These are phyloP conservation scores for Phoma herbarum DNA, from an alignment of 2,329 filamentous ascomycete genomes.

Conservation along the genomic window DNA sequence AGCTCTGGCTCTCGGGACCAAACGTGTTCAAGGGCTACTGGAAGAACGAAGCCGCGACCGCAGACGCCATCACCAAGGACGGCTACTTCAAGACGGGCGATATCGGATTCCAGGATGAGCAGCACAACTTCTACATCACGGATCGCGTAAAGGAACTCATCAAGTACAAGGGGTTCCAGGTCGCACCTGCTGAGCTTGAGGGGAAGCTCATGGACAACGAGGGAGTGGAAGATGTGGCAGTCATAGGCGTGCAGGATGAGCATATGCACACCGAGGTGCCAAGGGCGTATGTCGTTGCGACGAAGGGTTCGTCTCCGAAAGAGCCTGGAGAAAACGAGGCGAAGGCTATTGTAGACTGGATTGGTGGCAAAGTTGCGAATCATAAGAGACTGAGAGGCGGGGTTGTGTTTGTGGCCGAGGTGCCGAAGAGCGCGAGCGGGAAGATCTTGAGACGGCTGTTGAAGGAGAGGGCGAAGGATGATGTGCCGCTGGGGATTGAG, in stretches of 20 bases:
- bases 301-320: slow-evolving; percentile 4
- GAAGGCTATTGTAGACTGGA: slow-evolving; percentile 28
- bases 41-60: slow-evolving; percentile 74
- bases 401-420: slow-evolving; percentile 56
- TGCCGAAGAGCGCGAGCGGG: slow-evolving; percentile 58
- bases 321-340: slow-evolving; percentile 29
- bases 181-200: slow-evolving; percentile 42
- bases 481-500: slow-evolving; percentile 28
- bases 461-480: slow-evolving; percentile 32
- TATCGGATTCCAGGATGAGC: slow-evolving; percentile 37
- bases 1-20: slow-evolving; percentile 75
- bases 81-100: slow-evolving; percentile 62
- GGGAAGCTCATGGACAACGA: slow-evolving; percentile 39
- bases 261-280: slow-evolving; percentile 41
- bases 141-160: slow-evolving; percentile 46
- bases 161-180: slow-evolving; percentile 45
- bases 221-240: slow-evolving; percentile 37
- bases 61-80: slow-evolving; percentile 73
- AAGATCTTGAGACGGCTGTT: slow-evolving; percentile 55
- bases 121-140: slow-evolving; percentile 43
- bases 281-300: slow-evolving; percentile 40
- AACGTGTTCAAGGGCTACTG: slow-evolving; percentile 82
- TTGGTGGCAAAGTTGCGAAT: slow-evolving; percentile 36
- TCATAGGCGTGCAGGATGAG: slow-evolving; percentile 40
- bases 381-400: slow-evolving; percentile 43